These are phyloP conservation scores for Phaffomyces antillensis DNA, from an alignment of 805 yeast species.

Conservation along the genomic window DNA sequence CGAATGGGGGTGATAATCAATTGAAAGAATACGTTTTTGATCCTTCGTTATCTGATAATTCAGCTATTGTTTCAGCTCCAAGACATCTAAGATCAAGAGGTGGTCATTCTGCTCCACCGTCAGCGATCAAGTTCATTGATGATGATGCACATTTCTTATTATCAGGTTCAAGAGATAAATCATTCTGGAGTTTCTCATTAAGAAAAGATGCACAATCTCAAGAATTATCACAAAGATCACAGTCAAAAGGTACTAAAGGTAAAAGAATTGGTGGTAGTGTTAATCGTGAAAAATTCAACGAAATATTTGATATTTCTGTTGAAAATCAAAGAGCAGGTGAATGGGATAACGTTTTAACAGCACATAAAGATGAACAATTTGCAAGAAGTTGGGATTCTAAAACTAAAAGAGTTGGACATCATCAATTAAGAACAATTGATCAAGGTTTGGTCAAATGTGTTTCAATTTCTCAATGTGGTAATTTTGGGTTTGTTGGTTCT, in stretches of 20 bases:
- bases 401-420: constrained; percentile 72
- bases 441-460: constrained; percentile 69
- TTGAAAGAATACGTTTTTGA: constrained; percentile 90
- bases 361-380: constrained; percentile 72
- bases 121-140: constrained; percentile 67
- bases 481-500: constrained; percentile 89
- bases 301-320: constrained; percentile 61
- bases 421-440: constrained; percentile 68
- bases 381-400: constrained; percentile 91
- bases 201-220: constrained; percentile 96
- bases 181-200: constrained; percentile 87
- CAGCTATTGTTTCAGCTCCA: constrained; percentile 76
- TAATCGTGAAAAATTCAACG: constrained; percentile 68
- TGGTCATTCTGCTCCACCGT: constrained; percentile 94
- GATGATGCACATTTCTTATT: constrained; percentile 75
- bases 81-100: constrained; percentile 89
- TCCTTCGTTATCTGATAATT: constrained; percentile 58
- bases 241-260: constrained; percentile 34
- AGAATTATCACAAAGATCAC: constrained; percentile 75
- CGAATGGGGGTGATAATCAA: constrained; percentile 87
- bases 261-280: constrained; percentile 50
- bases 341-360: constrained; percentile 91
- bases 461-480: constrained; percentile 86
- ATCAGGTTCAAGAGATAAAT: constrained; percentile 79
- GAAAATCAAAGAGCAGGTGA: constrained; percentile 73